Conservation (phyloP, 179 eudicot genomes). For the Dionaea muscipula region DNA sequence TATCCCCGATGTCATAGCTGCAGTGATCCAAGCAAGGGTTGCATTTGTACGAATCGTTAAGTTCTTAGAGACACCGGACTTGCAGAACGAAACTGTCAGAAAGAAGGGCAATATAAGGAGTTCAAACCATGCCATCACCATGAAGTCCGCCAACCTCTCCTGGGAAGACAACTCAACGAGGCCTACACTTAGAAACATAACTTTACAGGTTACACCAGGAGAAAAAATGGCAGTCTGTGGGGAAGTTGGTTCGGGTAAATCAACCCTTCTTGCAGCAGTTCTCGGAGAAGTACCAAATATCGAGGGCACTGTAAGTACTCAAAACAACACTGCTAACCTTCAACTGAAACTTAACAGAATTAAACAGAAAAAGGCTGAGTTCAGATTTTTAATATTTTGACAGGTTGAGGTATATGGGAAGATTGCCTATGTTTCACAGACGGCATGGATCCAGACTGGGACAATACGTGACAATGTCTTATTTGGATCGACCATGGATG, state of each 20-base stretch:
- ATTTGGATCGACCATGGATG: constrained; percentile 56
- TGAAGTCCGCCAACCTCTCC: constrained; percentile 43
- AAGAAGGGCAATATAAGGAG: constrained; percentile 12
- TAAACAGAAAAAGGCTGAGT: too few species aligned
- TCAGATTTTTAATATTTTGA: constrained; percentile 1
- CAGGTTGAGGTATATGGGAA: constrained; percentile 59
- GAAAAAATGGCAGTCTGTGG: constrained; percentile 73
- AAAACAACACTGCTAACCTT: neutral
- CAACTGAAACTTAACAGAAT: too few species aligned
- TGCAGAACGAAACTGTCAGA: constrained; percentile 30
- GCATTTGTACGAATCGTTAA: constrained; percentile 50
- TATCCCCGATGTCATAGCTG: constrained; percentile 65
- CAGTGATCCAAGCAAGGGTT: constrained; percentile 63
- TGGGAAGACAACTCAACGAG: constrained; percentile 46
- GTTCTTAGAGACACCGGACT: constrained; percentile 65
- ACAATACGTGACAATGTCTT: constrained; percentile 72
- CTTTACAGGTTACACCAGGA: constrained; percentile 41
- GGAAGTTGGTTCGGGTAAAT: constrained; percentile 83
- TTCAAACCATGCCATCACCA: constrained; percentile 15
- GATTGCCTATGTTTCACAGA: constrained; percentile 71
- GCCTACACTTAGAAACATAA: constrained; percentile 42
- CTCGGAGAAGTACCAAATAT: constrained; percentile 70
- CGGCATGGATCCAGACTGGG: constrained; percentile 91
- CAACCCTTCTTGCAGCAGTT: constrained; percentile 59
- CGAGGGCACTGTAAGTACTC: constrained; percentile 51